Percentiles rank a stretch among this genome's conserved stretches.
These are phyloP conservation scores for Botryotinia globosa DNA, from an alignment of 2,329 filamentous ascomycete genomes.

Conservation along the genomic window DNA sequence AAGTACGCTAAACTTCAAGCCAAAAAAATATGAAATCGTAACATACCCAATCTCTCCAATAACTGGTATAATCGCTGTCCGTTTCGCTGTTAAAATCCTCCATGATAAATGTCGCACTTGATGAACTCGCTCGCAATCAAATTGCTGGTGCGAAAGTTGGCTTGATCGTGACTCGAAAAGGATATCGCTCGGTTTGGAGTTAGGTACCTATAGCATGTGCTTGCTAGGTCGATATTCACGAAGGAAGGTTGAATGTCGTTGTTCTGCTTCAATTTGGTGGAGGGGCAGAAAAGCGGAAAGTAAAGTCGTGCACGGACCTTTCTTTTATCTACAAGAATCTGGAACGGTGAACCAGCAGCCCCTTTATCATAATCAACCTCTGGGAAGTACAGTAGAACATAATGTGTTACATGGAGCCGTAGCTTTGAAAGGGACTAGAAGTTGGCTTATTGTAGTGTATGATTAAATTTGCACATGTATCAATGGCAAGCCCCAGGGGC, in stretches of 20 bases:
- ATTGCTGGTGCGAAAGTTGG: not conserved
- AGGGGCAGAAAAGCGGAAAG: constrained; percentile 18
- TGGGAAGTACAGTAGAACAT: not conserved
- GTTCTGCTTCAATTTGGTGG: constrained; percentile 19
- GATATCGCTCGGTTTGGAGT: not conserved
- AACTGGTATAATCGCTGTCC: constrained; percentile 98
- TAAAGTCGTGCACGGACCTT: constrained; percentile 12
- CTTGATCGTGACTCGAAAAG: not conserved
- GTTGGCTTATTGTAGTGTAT: not conserved
- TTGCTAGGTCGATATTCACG: constrained; percentile 29
- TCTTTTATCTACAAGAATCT: not conserved
- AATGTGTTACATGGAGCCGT: not conserved
- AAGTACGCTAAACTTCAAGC: constrained; percentile 18
- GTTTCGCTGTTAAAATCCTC: constrained; percentile 98
- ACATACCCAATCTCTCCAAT: constrained; percentile 98
- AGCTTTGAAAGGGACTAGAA: not conserved
- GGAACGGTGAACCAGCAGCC: not conserved
- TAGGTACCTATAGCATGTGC: constrained; percentile 32
- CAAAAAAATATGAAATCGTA: constrained; percentile 24
- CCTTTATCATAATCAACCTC: constrained; percentile 3
- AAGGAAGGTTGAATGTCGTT: constrained; percentile 17
- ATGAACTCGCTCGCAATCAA: not conserved
- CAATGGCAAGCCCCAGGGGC: not conserved
- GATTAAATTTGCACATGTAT: not conserved
- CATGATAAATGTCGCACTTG: constrained; percentile 52